Evolutionary conservation across 1,284 basidiomycete species (phyloP), one percentile per base, ranked within the genome.

Genomic region (Malassezia obtusa): DNA sequence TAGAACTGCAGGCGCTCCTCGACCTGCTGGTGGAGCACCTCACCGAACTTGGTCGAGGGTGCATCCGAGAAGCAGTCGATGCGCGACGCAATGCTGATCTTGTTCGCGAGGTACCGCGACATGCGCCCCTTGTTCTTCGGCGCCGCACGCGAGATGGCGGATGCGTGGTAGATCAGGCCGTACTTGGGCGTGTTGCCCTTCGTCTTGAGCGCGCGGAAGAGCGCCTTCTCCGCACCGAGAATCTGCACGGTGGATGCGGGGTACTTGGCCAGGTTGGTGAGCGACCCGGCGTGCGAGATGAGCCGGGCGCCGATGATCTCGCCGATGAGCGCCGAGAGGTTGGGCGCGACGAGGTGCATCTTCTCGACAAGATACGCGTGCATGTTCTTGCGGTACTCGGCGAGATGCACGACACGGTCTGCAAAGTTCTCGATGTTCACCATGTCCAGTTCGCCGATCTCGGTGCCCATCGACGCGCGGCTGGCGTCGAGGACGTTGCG

Each of bases 151-250:
- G 90, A 89, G 71, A 99, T 98, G 37, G 70, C 70, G 1, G 70
- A 73, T 4, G 70, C 79, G 91, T 96, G 17, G 88, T 82, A 67
- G 24, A 49, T 56, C 33, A 62, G 53, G 36, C 57, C 52, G 41
- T 70, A 89, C 88, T 98, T 98, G 52, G 91, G 92, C 0, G 92
- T 96, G 77, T 96, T 95, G 28, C 90, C 90, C 78, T 96, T 98
- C 36, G 92, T 96, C 81, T 98, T 98, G 70, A 98, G 79, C 0
- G 92, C 92, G 57, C 92, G 80, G 83, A 98, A 98, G 37, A 98
- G 80, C 1, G 92, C 92, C 78, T 98, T 96, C 79, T 98, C 92
- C 21, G 92, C 92, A 68, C 92, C 92, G 35, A 98, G 80, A 67
- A 98, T 96, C 78, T 98, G 92, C 48, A 96, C 89, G 6, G 92